phyloP scores from a whole-genome alignment of 2,329 filamentous ascomycete genomes.

The Pseudogymnoascus pannorum region DNA sequence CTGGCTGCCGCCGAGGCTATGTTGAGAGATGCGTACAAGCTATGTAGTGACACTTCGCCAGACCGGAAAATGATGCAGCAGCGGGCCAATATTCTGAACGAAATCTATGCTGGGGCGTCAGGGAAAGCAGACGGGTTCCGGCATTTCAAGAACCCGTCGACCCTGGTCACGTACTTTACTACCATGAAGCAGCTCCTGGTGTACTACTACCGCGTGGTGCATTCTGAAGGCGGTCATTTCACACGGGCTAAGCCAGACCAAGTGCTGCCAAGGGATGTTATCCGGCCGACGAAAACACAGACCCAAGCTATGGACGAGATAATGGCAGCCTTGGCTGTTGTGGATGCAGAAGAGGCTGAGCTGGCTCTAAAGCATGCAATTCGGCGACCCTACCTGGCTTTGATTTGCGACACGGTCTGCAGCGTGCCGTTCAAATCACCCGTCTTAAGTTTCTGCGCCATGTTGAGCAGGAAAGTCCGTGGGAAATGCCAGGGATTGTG shows the following conservation, averaged over 20 bases:
- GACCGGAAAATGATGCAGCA: conserved; percentile 15
- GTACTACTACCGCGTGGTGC: conserved; percentile 15
- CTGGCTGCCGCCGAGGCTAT: conserved; percentile 11
- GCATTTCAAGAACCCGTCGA: conserved; percentile 14
- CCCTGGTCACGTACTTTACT: conserved; percentile 14
- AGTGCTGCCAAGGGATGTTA: not conserved
- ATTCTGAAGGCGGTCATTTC: conserved; percentile 12
- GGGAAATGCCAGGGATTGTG: conserved; percentile 1
- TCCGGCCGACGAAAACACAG: not conserved
- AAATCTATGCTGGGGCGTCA: conserved; percentile 12
- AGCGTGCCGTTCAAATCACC: conserved; percentile 13
- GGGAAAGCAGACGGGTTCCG: conserved; percentile 11
- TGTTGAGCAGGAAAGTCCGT: conserved; percentile 8
- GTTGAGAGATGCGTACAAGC: conserved; percentile 13
- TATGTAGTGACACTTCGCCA: conserved; percentile 13
- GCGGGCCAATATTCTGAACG: conserved; percentile 14
- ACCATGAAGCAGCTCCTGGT: conserved; percentile 15
- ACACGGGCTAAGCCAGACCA: not conserved
- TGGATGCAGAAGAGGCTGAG: conserved; percentile 10
- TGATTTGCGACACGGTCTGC: conserved; percentile 15
- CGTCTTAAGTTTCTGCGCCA: conserved; percentile 14
- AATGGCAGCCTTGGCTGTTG: conserved; percentile 9
- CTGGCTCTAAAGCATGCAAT: conserved; percentile 14
- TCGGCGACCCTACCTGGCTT: conserved; percentile 11
- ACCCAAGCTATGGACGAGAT: conserved; percentile 13